A percentile compares a stretch with the other conserved stretches of the same genome.
Evolutionary conservation across 2,329 filamentous ascomycete genomes (phyloP).

Genomic region (Venturia pyrina): DNA sequence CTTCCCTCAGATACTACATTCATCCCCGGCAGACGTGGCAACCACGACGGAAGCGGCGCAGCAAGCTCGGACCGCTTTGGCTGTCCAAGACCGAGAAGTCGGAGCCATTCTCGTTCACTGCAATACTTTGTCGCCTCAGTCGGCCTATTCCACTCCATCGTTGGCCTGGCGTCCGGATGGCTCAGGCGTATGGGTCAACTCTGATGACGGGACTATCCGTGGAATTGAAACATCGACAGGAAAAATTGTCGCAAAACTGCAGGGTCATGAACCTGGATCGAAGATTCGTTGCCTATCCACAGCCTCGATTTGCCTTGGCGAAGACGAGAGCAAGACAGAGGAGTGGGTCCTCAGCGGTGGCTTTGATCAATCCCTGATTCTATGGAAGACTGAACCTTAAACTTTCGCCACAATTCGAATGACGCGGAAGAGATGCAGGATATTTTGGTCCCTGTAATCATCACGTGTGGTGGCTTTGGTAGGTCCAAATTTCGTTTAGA

Average conservation of each 20-base stretch:
- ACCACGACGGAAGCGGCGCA: constrained; percentile 33
- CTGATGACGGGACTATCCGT: constrained; percentile 52
- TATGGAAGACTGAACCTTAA: constrained; percentile 35
- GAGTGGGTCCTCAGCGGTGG: constrained; percentile 53
- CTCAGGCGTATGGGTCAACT: constrained; percentile 53
- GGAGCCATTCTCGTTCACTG: constrained; percentile 50
- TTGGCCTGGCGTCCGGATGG: constrained; percentile 53
- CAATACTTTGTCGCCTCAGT: constrained; percentile 53
- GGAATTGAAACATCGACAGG: constrained; percentile 50
- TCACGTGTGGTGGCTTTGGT: too few species aligned
- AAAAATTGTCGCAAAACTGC: constrained; percentile 42
- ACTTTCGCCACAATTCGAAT: not conserved
- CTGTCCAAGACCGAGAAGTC: constrained; percentile 46
- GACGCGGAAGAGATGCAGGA: not conserved
- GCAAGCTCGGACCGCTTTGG: constrained; percentile 41
- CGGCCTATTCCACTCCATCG: constrained; percentile 52
- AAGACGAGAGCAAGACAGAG: constrained; percentile 21
- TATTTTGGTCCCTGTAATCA: too few species aligned
- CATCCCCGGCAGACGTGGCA: not conserved
- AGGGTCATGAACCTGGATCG: constrained; percentile 45
- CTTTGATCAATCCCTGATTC: constrained; percentile 51
- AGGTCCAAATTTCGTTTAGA: too few species aligned
- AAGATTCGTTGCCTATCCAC: constrained; percentile 52
- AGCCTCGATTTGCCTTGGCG: constrained; percentile 30
- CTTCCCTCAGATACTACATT: not conserved